Conservation (phyloP, 768 basidiomycete species). For the Pleurotus eryngii region DNA sequence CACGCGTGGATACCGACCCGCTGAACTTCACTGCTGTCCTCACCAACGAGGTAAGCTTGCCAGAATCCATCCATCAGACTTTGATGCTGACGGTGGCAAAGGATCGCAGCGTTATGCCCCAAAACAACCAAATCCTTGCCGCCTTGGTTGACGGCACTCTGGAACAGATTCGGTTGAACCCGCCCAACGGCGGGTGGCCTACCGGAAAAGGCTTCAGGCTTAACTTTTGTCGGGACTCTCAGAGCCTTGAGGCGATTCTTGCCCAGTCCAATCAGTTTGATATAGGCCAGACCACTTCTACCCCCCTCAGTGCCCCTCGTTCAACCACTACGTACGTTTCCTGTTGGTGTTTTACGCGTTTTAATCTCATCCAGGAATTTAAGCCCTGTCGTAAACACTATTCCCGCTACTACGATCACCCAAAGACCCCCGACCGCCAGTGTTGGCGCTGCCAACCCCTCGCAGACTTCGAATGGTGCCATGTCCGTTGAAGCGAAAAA, state of each 20-base stretch:
- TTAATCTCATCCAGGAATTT: not conserved
- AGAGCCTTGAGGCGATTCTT: slow-evolving; percentile 48
- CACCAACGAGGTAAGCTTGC: slow-evolving; percentile 49
- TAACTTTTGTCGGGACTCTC: slow-evolving; percentile 58
- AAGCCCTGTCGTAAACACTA: not conserved
- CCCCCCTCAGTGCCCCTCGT: not conserved
- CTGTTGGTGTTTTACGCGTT: not conserved
- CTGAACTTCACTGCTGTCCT: slow-evolving; percentile 68
- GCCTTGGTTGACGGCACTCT: slow-evolving; percentile 51
- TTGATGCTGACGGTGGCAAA: not conserved
- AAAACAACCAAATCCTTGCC: slow-evolving; percentile 47
- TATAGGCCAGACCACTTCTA: slow-evolving; percentile 27
- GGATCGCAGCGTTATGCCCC: slow-evolving; percentile 23
- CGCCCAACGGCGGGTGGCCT: slow-evolving; percentile 67
- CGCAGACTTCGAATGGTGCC: not conserved
- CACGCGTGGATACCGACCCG: slow-evolving; percentile 62
- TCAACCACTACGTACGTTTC: slow-evolving; percentile 17
- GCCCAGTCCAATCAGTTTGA: slow-evolving; percentile 71
- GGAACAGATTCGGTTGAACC: slow-evolving; percentile 36
- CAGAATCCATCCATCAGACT: not conserved
- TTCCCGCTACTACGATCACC: not conserved
- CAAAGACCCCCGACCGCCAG: not conserved
- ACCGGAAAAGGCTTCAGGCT: slow-evolving; percentile 61
- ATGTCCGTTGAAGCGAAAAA: not conserved
- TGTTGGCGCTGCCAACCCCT: not conserved